Evolutionary conservation across 2,329 filamentous ascomycete genomes (phyloP), one percentile per base, ranked within the genome.

Genomic region (Didymella glomerata): DNA sequence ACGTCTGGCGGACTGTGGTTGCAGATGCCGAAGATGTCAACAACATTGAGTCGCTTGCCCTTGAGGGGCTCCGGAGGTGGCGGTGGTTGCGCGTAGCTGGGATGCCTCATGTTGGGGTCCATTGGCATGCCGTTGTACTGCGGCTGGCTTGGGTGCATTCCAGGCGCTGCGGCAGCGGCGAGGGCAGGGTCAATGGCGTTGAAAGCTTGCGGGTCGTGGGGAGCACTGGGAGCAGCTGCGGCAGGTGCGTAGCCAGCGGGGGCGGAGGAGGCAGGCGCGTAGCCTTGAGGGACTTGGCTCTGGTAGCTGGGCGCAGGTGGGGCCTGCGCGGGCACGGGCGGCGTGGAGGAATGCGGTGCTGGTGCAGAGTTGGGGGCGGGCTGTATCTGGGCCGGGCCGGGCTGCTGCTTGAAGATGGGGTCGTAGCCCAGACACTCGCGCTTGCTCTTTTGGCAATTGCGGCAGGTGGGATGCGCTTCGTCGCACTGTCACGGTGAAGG

Each of bases 381-480:
- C 75, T 94, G 91, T 63, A 92, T 90, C 64, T 88, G 85, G 47
- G 90, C 84, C 28, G 90, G 90, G 52, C 88, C 86, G 45, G 85
- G 80, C 69, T 89, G 87, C 63, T 89, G 86, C 78, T 92, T 91
- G 81, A 94, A 95, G 71, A 94, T 91, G 36, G 91, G 91, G 72
- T 95, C 91, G 85, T 95, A 95, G 54, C 91, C 91, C 48, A 93
- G 76, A 73, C 91, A 95, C 71, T 94, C 91, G 72, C 91, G 90
- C 80, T 94, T 95, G 68, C 90, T 93, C 78, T 95, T 95, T 74
- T 90, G 89, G 80, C 91, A 95, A 75, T 95, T 92, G 80, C 92
- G 89, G 83, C 95, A 99, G 60, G 90, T 88, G 22, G 95, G 95
- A 78, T 97, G 93, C 61, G 88, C 88, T 83, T 99, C 95, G 86